Evolutionary conservation across 208 protist species (phyloP), one percentile per base, ranked within the genome.

Genomic region (Angomonas deanei): DNA sequence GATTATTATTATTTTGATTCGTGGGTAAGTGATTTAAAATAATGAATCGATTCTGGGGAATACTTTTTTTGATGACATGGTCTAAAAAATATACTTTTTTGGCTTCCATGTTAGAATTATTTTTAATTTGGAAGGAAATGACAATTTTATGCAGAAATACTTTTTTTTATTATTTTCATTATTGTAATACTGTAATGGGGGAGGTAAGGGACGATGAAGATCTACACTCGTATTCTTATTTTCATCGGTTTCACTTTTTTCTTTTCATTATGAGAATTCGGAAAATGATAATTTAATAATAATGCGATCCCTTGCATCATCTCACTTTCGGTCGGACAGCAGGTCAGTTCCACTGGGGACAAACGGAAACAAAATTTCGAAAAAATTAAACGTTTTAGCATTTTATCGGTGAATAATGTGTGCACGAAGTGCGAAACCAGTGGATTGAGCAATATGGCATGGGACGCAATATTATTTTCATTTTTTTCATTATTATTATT

Each of bases 1-100:
- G 5, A 26, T 39, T 39, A 39, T 39, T 39, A 39, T 39, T 39
- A 39, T 5, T 17, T 39, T 39, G 34, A 39, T 39, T 4, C 46
- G 46, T 17, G 46, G 10, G 21, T 24, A 56, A 32, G 31, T 64
- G 60, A 19, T 73, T 62, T 6, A 92, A 68, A 0, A 94, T 66
- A 30, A 90, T 83, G 60, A 94, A 94, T 13, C 84, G 84, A 56
- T 92, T 94, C 24, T 65, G 70, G 3, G 88, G 88, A 36, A 94
- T 78, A n/a, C 70, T 53, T 3, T 69, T 46, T 26, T 80, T 64
- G 49, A 94, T 62, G 15, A 61, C 74, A 0, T 80, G 66, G 1
- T 71, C 64, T 21, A 88, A 26, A 10, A 50, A 4, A 23, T 26
- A 50, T 23, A 50, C 4, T 19, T 50, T 50, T 50, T 50, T 50